These are phyloP conservation scores for Juncus inflexus DNA, from an alignment of 176 grass and related monocot genomes.

Conservation along the genomic window DNA sequence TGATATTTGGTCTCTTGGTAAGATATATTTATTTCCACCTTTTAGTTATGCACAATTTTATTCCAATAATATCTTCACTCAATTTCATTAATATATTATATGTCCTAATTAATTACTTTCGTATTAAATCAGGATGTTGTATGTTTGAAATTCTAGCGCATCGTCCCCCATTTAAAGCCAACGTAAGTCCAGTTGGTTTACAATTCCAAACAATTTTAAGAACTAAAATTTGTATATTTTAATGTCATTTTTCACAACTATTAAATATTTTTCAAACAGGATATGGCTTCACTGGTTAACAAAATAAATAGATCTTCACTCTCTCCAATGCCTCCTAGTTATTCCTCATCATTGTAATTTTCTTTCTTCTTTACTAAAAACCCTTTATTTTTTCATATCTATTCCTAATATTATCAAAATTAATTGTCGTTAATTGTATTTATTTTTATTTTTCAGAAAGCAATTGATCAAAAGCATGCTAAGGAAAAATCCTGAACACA, in stretches of 20 bases:
- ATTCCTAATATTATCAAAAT: neutral
- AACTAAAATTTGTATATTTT: conserved; percentile 7
- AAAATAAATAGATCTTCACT: conserved; percentile 92
- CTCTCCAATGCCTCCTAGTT: conserved; percentile 76
- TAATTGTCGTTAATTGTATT: neutral
- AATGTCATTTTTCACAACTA: neutral
- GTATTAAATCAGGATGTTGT: conserved; percentile 63
- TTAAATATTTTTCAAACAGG: conserved; percentile 32
- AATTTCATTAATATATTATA: too few species aligned
- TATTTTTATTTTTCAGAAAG: conserved; percentile 41
- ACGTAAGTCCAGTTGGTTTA: conserved; percentile 39
- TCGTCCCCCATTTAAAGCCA: conserved; percentile 67
- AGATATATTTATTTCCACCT: conserved; percentile 5
- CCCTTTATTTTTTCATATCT: neutral
- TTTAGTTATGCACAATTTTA: too few species aligned
- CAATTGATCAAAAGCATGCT: conserved; percentile 88
- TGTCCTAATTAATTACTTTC: neutral
- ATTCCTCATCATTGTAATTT: conserved; percentile 68
- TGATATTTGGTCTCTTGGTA: conserved; percentile 80
- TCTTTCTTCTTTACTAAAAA: neutral
- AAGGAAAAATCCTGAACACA: conserved; percentile 85
- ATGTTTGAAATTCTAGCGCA: conserved; percentile 96
- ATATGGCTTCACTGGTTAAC: conserved; percentile 74
- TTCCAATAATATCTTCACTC: too few species aligned
- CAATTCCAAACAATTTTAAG: neutral